phyloP scores from a whole-genome alignment of 2,329 filamentous ascomycete genomes.

The Rasamsonia emersonii region DNA sequence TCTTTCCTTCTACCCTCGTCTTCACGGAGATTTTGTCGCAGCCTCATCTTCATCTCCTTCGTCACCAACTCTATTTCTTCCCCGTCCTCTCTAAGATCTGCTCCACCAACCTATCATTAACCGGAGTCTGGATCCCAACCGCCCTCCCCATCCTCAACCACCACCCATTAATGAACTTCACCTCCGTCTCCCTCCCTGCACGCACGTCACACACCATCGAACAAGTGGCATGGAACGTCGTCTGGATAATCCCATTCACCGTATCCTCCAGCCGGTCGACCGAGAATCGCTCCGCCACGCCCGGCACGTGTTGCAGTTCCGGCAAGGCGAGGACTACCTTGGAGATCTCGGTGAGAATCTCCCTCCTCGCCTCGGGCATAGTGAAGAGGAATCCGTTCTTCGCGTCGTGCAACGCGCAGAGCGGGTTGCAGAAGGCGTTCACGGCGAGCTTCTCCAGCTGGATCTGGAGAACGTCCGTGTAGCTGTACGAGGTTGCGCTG shows the following conservation, averaged over 20 bases:
- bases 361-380: slow-evolving; percentile 5
- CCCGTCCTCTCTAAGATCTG: too few species aligned
- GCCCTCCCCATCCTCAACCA: too few species aligned
- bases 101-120: too few species aligned
- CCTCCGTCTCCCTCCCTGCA: slow-evolving; percentile 12
- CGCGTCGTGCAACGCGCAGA: slow-evolving; percentile 9
- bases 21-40: too few species aligned
- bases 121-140: too few species aligned
- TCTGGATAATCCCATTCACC: slow-evolving; percentile 10
- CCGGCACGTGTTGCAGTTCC: slow-evolving; percentile 6
- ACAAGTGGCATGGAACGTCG: slow-evolving; percentile 9
- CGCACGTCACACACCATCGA: slow-evolving; percentile 14
- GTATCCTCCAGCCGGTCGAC: slow-evolving; percentile 8
- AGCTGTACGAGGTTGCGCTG: slow-evolving; percentile 6
- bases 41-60: too few species aligned
- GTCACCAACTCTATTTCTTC: too few species aligned
- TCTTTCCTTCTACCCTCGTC: too few species aligned
- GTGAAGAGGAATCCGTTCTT: slow-evolving; percentile 11
- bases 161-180: too few species aligned
- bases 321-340: slow-evolving; percentile 9
- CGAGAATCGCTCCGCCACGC: slow-evolving; percentile 7
- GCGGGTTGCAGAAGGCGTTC: slow-evolving; percentile 13
- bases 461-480: slow-evolving; percentile 10
- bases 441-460: slow-evolving; percentile 14
- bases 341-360: slow-evolving; percentile 13